Base-by-base conservation (phyloP, 805 yeast genomes). In the Candida hungchunana region DNA sequence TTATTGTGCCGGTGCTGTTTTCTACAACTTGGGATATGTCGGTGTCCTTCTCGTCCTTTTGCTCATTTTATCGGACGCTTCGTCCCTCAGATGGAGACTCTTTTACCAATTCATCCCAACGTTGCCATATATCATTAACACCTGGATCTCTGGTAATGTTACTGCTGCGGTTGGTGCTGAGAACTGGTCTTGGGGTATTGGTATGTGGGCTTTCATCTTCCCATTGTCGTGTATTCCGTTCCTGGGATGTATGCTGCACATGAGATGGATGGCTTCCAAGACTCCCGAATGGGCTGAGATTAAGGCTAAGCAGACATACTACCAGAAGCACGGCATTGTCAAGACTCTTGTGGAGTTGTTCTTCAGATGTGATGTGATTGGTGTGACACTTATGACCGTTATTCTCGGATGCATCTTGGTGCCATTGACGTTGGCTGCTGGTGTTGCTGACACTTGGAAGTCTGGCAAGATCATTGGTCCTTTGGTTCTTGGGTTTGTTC, bases 341-440 rank as follows among this genome's bases (percentile, higher is more conserved):
- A 20, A 26, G 25, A 32, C 36, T 24, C 22, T 65, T n/a, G 39
- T 42, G 36, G 61, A 64, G 35, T 58, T 71, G 27, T 79, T 77
- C 58, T 78, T 84, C 82, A 70, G 73, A 49, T 52, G 80, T 29
- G 94, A 84, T 54, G 58, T 79, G 11, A 55, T 78, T 36, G 94
- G 93, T 29, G 59, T 78, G 23, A 48, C 78, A 14, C 57, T 80
- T 15, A 53, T 82, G 47, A 65, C 73, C 34, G 71, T 72, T 18
- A 67, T 70, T 2, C 62, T 83, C 16, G 87, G 85, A 27, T 71
- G 81, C 46, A 64, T 84, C 29, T 64, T 84, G 40, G 78, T 76
- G 16, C 93, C 94, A 16, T 67, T 84, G 46, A 82, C 93, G 10
- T 58, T 84, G 20, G 89, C 89, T 10, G 89, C 86, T 44, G 88